Evolutionary conservation across 352 stramenopile species (phyloP), one percentile per base, ranked within the genome.

Genomic region (Globisporangium nagaii): DNA sequence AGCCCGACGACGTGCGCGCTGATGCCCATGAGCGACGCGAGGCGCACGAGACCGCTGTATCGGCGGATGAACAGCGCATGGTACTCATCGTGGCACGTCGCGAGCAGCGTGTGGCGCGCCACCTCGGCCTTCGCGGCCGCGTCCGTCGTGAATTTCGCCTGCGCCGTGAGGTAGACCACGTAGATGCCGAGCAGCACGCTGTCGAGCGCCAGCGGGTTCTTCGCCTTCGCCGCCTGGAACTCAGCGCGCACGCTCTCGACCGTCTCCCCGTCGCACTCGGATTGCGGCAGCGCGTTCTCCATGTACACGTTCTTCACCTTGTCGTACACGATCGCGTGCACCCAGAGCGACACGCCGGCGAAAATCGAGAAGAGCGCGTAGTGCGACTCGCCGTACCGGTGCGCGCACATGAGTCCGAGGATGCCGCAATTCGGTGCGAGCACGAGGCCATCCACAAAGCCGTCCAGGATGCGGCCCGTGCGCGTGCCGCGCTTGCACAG

Each of bases 261-360:
- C 4, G 82, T 88, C 62, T 93, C 82, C 25, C 79, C 78, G 37
- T 93, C 79, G 40, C 78, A 89, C 46, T 93, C 82, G 24, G 78
- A 90, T 44, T 86, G 71, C 12, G 82, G 79, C 19, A 90, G 66
- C 13, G 79, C 74, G 53, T 93, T 90, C 61, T 93, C 79, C 82
- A 88, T 90, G 65, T 90, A 93, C 19, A 85, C 80, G 63, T 93
- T 93, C 72, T 93, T 93, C 43, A 93, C 75, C 57, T 90, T 89
- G 66, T 93, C 82, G 62, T 93, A 93, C 36, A 90, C 77, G 52
- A 89, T 78, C 28, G 82, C 82, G 62, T 93, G 82, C 15, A 88
- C 45, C 79, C 82, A 90, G 30, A 90, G 69, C 31, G 79, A 90
- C 45, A 93, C 69, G 7, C 79, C 79, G 0, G 78, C 68, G 47